phyloP scores from a whole-genome alignment of 495 filamentous ascomycete genomes.

The Barbatosphaeria neglecta region DNA sequence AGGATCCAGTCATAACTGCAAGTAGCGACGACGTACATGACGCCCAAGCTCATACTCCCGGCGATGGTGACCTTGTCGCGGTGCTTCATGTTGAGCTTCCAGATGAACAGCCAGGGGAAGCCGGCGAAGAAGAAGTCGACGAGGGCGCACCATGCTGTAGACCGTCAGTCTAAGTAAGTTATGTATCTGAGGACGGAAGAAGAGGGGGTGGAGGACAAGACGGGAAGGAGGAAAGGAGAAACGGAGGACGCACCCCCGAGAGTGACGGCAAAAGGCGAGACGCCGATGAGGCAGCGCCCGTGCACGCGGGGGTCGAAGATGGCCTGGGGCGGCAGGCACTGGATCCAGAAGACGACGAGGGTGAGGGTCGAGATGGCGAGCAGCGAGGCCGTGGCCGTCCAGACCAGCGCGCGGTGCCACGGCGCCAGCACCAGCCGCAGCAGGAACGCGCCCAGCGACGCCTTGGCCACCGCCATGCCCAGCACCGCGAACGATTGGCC shows the following conservation, averaged over 20 bases:
- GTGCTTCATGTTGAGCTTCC: constrained; percentile 34
- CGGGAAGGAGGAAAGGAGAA: background rate
- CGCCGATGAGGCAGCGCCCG: constrained; percentile 3
- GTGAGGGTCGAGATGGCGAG: background rate
- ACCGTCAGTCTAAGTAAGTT: too few species aligned
- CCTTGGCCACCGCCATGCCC: constrained; percentile 27
- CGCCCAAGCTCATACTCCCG: constrained; percentile 35
- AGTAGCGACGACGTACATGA: constrained; percentile 24
- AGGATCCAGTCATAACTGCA: background rate
- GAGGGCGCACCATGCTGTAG: constrained; percentile 5
- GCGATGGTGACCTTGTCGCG: constrained; percentile 36
- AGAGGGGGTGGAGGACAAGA: too few species aligned
- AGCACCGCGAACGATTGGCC: constrained; percentile 26
- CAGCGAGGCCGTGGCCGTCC: constrained; percentile 10
- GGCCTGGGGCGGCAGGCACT: constrained; percentile 4
- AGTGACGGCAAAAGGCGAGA: constrained; percentile 7
- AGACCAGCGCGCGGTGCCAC: constrained; percentile 22
- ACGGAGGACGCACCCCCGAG: constrained; percentile 6
- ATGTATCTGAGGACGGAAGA: too few species aligned
- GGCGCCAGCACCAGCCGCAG: constrained; percentile 21
- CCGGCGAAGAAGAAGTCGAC: constrained; percentile 35
- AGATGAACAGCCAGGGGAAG: constrained; percentile 37
- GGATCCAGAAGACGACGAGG: constrained; percentile 3
- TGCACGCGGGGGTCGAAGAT: constrained; percentile 7
- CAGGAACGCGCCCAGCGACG: constrained; percentile 27